A percentile compares a stretch with the other conserved stretches of the same genome.
Conservation (phyloP, 2,329 filamentous ascomycete species). For the Aspergillus pseudonomiae region DNA sequence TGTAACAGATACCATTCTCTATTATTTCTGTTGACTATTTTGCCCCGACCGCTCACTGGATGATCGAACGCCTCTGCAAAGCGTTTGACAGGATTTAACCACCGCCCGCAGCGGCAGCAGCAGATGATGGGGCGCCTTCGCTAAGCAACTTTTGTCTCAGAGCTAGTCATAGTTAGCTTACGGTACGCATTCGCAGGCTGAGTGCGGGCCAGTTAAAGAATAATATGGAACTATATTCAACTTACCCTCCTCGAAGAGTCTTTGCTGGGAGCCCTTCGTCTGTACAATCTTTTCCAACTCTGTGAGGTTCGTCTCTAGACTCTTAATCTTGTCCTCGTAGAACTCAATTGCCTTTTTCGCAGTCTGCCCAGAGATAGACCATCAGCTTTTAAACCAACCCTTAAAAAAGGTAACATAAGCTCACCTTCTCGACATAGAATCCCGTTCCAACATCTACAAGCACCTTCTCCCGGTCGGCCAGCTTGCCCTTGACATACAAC, state of each 20-base stretch:
- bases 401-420: neutral
- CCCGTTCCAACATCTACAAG: constrained; percentile 93
- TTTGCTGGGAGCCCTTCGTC: constrained; percentile 79
- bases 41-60: neutral
- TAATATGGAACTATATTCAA: constrained; percentile 9
- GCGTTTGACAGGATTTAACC: constrained; percentile 7
- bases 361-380: constrained; percentile 39
- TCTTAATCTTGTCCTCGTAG: constrained; percentile 69
- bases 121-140: constrained; percentile 42
- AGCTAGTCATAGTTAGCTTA: constrained; percentile 40
- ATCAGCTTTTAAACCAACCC: constrained; percentile 10
- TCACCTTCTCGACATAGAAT: constrained; percentile 90
- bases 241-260: constrained; percentile 84
- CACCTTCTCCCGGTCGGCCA: constrained; percentile 74
- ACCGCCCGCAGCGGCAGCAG: constrained; percentile 34
- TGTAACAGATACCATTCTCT: neutral
- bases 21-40: neutral
- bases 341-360: constrained; percentile 66
- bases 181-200: neutral
- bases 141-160: constrained; percentile 56
- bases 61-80: neutral
- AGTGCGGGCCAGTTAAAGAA: neutral
- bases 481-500: constrained; percentile 84
- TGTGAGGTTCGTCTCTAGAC: constrained; percentile 65
- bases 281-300: constrained; percentile 70